A percentile compares a stretch with the other conserved stretches of the same genome.
phyloP scores from a whole-genome alignment of 805 yeast genomes.

The Yarrowia phangngaensis region DNA sequence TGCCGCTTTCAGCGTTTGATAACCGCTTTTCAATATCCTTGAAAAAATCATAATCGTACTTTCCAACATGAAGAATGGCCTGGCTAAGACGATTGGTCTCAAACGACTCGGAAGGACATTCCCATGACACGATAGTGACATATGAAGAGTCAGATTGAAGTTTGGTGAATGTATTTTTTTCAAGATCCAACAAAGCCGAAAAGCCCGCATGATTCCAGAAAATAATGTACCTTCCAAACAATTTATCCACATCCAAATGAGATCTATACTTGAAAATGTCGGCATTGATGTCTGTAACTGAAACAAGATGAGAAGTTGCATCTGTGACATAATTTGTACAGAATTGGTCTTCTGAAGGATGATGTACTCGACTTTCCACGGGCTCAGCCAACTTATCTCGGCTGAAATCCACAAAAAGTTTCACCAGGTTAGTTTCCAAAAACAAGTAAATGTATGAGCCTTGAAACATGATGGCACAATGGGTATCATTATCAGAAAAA shows the following conservation, averaged over 20 bases:
- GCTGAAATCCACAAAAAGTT: not conserved
- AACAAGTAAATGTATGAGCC: not conserved
- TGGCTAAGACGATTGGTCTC: not conserved
- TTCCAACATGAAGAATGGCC: not conserved
- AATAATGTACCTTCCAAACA: constrained; percentile 13
- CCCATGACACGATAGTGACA: constrained; percentile 1
- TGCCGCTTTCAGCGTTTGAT: too few species aligned
- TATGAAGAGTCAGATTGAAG: constrained; percentile 9
- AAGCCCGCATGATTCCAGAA: constrained; percentile 18
- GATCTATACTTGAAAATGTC: constrained; percentile 1
- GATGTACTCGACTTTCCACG: not conserved
- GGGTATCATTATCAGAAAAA: constrained; percentile 8
- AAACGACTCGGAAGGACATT: not conserved
- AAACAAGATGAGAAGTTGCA: not conserved
- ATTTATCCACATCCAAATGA: constrained; percentile 1
- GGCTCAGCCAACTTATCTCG: not conserved
- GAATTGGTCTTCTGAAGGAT: too few species aligned
- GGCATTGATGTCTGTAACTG: not conserved
- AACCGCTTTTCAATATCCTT: not conserved
- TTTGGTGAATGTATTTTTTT: constrained; percentile 4
- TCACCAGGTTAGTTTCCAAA: constrained; percentile 1
- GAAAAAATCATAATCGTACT: not conserved
- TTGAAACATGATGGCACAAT: constrained; percentile 6
- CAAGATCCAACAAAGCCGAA: constrained; percentile 9
- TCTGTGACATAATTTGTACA: not conserved